These are phyloP conservation scores for Talaromyces sp. DNA, from an alignment of 2,329 filamentous ascomycete species.

Conservation along the genomic window DNA sequence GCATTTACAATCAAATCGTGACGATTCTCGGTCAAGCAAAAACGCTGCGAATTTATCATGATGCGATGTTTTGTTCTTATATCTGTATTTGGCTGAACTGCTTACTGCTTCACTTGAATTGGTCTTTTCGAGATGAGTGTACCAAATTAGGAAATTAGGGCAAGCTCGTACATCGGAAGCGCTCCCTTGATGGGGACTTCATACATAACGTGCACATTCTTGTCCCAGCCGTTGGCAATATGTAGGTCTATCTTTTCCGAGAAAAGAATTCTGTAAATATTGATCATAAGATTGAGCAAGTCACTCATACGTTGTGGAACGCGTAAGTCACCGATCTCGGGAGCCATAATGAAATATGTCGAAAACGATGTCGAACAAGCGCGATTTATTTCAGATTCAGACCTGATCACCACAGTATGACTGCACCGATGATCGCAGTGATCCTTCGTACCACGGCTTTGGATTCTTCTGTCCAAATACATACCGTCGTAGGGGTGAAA, in stretches of 20 bases:
- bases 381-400: background rate
- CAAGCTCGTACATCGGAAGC: background rate
- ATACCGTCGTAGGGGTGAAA: no score
- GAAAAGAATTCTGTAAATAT: background rate
- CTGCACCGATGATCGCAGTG: background rate
- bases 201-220: background rate
- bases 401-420: background rate
- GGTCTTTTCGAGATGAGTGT: background rate
- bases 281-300: background rate
- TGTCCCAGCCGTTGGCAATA: background rate
- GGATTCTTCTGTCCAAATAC: no score
- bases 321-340: background rate
- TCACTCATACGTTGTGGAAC: background rate
- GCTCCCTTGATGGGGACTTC: background rate
- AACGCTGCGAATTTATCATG: background rate
- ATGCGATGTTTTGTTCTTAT: background rate
- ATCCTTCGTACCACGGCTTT: no score
- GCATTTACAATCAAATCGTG: background rate
- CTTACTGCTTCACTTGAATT: no score
- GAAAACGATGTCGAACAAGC: background rate
- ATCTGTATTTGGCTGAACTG: background rate
- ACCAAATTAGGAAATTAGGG: constrained; percentile 5
- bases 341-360: background rate
- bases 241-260: background rate
- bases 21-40: background rate